Evolutionary conservation across 2,329 filamentous ascomycete species (phyloP).

Genomic region (Leptographium flavum): DNA sequence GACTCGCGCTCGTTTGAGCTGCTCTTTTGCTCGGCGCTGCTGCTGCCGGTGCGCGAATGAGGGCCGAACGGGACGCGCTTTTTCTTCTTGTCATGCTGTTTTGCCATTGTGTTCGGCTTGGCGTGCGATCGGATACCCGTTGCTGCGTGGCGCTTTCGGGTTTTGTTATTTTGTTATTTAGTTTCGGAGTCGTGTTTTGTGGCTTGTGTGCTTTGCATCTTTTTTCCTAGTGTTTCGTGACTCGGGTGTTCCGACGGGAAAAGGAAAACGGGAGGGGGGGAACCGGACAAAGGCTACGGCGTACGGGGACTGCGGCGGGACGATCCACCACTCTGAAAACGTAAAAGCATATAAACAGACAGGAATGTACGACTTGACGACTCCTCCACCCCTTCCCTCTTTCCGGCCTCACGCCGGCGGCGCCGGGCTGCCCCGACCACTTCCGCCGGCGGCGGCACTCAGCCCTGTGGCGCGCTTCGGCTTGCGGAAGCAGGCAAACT

Average conservation of each 20-base stretch:
- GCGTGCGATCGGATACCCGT: not conserved
- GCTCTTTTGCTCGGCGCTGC: slow-evolving; percentile 27
- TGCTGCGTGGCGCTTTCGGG: not conserved
- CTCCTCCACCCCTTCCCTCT: not conserved
- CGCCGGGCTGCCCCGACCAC: not conserved
- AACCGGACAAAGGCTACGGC: no score
- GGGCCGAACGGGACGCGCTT: not conserved
- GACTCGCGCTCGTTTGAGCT: slow-evolving; percentile 33
- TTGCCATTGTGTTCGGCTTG: not conserved
- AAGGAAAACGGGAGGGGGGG: no score
- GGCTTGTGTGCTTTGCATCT: no score
- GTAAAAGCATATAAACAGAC: no score
- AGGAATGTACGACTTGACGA: not conserved
- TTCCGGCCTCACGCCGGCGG: not conserved
- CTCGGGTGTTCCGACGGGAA: no score
- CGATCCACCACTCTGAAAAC: no score
- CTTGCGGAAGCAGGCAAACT: slow-evolving; percentile 77
- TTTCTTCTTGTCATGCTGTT: not conserved
- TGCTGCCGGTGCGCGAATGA: slow-evolving; percentile 18
- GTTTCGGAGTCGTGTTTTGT: no score
- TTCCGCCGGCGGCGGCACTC: slow-evolving; percentile 1
- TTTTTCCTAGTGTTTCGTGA: no score
- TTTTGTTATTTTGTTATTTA: not conserved
- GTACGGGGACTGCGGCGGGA: no score
- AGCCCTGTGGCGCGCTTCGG: no score